Base-by-base conservation (phyloP, 2,329 filamentous ascomycete genomes). In the Botrytis byssoidea region DNA sequence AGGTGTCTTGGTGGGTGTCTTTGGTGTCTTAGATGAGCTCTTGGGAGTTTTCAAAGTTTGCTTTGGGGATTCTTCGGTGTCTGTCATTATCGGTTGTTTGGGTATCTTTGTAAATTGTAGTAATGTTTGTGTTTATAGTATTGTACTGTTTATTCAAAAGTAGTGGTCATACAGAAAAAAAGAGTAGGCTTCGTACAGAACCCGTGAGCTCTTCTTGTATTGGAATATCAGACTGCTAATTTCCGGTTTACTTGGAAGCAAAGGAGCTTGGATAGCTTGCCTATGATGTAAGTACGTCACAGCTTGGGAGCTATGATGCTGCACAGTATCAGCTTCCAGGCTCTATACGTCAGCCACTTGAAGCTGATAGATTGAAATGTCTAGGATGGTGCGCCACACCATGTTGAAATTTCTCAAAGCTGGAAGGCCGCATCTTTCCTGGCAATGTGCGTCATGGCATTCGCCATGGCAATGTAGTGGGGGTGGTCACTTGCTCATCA, bases 181-280 rank as follows among this genome's bases (percentile, higher is more conserved):
- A 57, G 35, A 40, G 29, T 69, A n/a, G 37, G 66, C 16, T 44
- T 59, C 66, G 55, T 59, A 69, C 66, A 42, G 66, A 69, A 69
- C 48, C 61, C 61, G 70, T 72, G 61, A 72, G 70, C 61, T 72
- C 61, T 72, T 72, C 66, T 72, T 72, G 70, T 72, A 72, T 32
- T 65, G 29, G 46, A 55, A 66, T 72, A 67, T 46, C 22, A 55
- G 16, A n/a, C 37, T 55, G 44, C 70, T 72, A 67, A 57, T 72
- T 72, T 46, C 70, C 70, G 46, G 70, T 67, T 72, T 72, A 72
- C 70, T 67, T 72, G 61, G 61, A 72, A 67, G 44, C 4, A 66
- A 8, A 65, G 32, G 18, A 32, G 48, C 66, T 68, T 71, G 57
- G 42, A 65, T 37, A 66, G 69, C 57, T 71, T 51, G 44, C 44